These are phyloP conservation scores for Microcos paniculata DNA, from an alignment of 345 rosid genomes.

Conservation along the genomic window DNA sequence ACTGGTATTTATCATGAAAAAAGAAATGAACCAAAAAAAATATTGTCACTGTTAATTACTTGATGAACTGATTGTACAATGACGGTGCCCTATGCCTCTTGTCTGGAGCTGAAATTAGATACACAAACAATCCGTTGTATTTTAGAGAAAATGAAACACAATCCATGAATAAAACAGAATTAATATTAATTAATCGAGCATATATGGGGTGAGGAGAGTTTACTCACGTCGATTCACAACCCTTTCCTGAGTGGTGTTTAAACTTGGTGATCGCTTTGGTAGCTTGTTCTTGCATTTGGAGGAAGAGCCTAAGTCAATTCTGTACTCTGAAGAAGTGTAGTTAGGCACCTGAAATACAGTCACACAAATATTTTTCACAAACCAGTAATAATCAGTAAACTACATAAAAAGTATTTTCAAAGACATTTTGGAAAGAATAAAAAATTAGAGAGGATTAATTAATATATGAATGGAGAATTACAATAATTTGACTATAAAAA, in stretches of 20 bases:
- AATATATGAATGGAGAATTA: no score
- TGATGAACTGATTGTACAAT: conserved; percentile 26
- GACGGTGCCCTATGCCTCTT: conserved; percentile 30
- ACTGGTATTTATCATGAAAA: not conserved
- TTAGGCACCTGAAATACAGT: conserved; percentile 6
- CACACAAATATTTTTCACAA: not conserved
- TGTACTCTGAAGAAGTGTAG: conserved; percentile 7
- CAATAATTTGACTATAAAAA: no score
- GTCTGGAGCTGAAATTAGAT: conserved; percentile 13
- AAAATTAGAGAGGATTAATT: no score
- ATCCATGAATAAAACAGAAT: not conserved
- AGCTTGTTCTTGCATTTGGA: conserved; percentile 21
- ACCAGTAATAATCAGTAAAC: not conserved
- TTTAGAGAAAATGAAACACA: not conserved
- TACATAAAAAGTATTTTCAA: no score
- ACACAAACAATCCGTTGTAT: not conserved
- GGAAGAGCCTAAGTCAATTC: conserved; percentile 21
- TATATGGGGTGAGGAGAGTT: not conserved
- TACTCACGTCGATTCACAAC: conserved; percentile 23
- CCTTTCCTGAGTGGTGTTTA: conserved; percentile 9
- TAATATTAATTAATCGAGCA: not conserved
- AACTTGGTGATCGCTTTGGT: conserved; percentile 6
- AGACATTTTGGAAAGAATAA: no score
- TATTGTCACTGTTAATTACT: conserved; percentile 3
- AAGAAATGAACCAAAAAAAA: not conserved